Percentiles rank a stretch among this genome's conserved stretches.
These are phyloP conservation scores for Phoma herbarum DNA, from an alignment of 2,329 filamentous ascomycete species.

Conservation along the genomic window DNA sequence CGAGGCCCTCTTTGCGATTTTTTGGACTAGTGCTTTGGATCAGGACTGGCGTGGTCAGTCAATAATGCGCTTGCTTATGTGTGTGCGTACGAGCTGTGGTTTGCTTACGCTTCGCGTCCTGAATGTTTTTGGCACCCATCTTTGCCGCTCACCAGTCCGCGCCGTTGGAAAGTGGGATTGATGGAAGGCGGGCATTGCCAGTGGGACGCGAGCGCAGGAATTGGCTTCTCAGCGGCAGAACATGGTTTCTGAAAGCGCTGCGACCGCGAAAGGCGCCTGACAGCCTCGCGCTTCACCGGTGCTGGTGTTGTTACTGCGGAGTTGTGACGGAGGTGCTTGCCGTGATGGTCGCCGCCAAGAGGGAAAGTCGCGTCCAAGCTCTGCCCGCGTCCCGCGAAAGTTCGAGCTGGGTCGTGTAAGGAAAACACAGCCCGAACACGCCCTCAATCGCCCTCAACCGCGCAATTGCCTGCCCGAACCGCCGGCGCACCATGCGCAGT, in stretches of 20 bases:
- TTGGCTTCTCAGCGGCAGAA: conserved; percentile 2
- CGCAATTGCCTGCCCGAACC: conserved; percentile 10
- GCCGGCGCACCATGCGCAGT: conserved; percentile 45
- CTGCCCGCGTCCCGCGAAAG: conserved; percentile 38
- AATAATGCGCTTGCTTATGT: too few relatives aligned
- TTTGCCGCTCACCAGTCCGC: conserved; percentile 20
- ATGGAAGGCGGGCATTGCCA: conserved; percentile 23
- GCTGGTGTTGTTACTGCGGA: conserved; percentile 27
- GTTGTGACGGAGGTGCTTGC: conserved; percentile 29
- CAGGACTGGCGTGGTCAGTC: conserved; percentile 38
- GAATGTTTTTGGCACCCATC: conserved; percentile 46
- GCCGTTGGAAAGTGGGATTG: conserved; percentile 13
- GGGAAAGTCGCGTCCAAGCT: conserved; percentile 37
- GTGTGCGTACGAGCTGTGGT: neutral
- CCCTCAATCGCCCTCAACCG: conserved; percentile 8
- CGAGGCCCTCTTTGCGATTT: conserved; percentile 61
- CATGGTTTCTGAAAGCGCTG: neutral
- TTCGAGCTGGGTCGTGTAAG: conserved; percentile 30
- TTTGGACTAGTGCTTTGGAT: conserved; percentile 43
- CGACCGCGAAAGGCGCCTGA: conserved; percentile 7
- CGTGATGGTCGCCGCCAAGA: conserved; percentile 18
- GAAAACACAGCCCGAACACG: conserved; percentile 38
- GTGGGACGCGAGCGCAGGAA: neutral
- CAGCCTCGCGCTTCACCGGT: neutral
- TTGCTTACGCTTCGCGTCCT: conserved; percentile 47